Evolutionary conservation across 2,329 filamentous ascomycete species (phyloP), one percentile per base, ranked within the genome.

Genomic region (Penicillium olsonii): DNA sequence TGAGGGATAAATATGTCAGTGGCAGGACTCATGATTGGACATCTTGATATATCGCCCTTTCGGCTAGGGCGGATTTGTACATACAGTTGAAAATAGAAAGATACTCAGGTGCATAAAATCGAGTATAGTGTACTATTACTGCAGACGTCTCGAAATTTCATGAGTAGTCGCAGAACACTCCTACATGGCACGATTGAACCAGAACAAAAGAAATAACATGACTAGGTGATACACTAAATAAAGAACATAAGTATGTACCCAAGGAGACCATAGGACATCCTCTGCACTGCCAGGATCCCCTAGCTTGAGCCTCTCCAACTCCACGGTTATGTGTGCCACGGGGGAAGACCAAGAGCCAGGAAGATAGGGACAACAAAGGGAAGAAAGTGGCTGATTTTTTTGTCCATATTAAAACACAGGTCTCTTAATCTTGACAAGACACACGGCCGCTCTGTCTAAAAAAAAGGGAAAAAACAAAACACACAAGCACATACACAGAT

Each of bases 381-480:
- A 55, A 53, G 53, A 50, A 66, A 59, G 56, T 61, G 63, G 59
- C 56, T 65, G 57, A 62, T 60, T 66, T 67, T 61, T 61, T 65
- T 65, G 62, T 68, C 66, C 66, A 68, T 68, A 68, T 67, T 69
- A 67, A 67, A 69, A 68, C 66, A 69, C 56, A 50, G 58, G 61
- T 64, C 64, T 66, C 63, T 67, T 66, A 63, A 64, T 68, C 64
- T 64, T 67, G 62, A 67, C 66, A 66, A 64, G 60, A 59, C 58
- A 62, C 57, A 66, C 49, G 62, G 59, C 57, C 57, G 60, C 59
- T 65, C 60, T 64, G 61, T 68, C 66, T 68, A 68, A 64, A 60
- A 59, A 51, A 59, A 49, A 42, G 48, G 50, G 26, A 42, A 47
- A 52, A 59, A 54, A 54, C 49, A 48, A 60, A 35, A 54, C 48